Evolutionary conservation across 1,284 basidiomycete genomes (phyloP).

Genomic region (Lignosus rhinocerotis): DNA sequence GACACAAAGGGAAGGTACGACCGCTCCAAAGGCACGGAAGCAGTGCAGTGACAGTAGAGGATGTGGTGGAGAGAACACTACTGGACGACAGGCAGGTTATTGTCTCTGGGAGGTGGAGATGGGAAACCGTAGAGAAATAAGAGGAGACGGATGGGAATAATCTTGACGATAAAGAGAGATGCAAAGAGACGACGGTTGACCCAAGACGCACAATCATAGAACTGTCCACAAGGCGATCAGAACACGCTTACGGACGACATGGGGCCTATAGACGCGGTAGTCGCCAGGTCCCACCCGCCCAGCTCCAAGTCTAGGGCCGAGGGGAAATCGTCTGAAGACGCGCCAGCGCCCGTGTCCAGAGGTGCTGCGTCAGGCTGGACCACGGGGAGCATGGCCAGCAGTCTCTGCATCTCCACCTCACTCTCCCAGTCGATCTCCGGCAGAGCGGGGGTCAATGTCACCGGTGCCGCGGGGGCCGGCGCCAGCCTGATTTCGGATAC

Average conservation of each 20-base stretch:
- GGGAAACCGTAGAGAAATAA: conserved; percentile 12
- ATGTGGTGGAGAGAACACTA: background rate
- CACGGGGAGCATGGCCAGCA: conserved; percentile 53
- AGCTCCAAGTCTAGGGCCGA: conserved; percentile 39
- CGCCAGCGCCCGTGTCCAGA: conserved; percentile 27
- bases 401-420: conserved; percentile 62
- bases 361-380: conserved; percentile 34
- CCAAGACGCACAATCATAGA: conserved; percentile 20
- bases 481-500: conserved; percentile 22
- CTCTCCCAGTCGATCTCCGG: conserved; percentile 39
- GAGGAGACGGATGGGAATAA: conserved; percentile 22
- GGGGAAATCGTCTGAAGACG: conserved; percentile 32
- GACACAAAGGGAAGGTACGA: background rate
- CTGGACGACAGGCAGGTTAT: background rate
- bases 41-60: conserved; percentile 4
- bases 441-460: conserved; percentile 21
- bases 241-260: conserved; percentile 32
- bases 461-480: conserved; percentile 25
- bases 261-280: conserved; percentile 16
- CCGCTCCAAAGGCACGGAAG: conserved; percentile 1
- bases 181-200: conserved; percentile 26
- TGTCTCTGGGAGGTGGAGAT: conserved; percentile 8
- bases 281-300: conserved; percentile 34
- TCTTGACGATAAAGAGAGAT: conserved; percentile 26
- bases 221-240: conserved; percentile 20